A percentile compares a stretch with the other conserved stretches of the same genome.
Conservation (phyloP, 129 eudicot species). For the Chrysanthemum makinoi region DNA sequence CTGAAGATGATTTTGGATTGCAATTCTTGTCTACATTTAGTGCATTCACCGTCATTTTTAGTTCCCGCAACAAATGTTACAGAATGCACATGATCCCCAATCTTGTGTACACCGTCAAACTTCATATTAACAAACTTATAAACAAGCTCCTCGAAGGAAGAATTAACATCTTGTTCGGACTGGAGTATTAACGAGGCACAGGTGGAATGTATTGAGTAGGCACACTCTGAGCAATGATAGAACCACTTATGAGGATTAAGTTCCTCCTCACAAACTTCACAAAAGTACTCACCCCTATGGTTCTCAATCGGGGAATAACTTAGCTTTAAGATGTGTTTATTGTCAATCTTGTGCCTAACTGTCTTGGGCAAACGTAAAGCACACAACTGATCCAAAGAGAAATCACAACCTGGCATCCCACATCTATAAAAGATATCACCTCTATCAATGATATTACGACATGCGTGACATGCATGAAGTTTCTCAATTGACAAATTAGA, state of each 20-base stretch:
- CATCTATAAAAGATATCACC: background rate
- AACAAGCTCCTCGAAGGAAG: too few relatives aligned
- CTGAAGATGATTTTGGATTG: too few relatives aligned
- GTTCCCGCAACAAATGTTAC: too few relatives aligned
- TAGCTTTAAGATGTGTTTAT: constrained; percentile 19
- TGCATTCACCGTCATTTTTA: background rate
- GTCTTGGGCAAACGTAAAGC: constrained; percentile 12
- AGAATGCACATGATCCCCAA: too few relatives aligned
- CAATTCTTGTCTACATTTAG: background rate
- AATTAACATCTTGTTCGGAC: too few relatives aligned
- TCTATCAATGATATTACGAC: background rate
- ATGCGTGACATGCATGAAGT: background rate
- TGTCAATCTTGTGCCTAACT: constrained; percentile 22
- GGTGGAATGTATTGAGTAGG: background rate
- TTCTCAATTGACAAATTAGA: too few relatives aligned
- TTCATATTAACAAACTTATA: too few relatives aligned
- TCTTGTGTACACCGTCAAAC: too few relatives aligned
- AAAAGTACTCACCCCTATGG: too few relatives aligned
- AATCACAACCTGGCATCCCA: background rate
- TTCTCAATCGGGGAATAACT: constrained; percentile 15
- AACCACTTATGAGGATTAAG: background rate
- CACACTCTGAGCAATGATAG: too few relatives aligned
- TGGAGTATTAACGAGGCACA: too few relatives aligned
- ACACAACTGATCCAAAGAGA: constrained; percentile 6
- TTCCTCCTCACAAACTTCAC: too few relatives aligned